phyloP scores from a whole-genome alignment of 2,329 filamentous ascomycete species.

The Pseudocercospora ulei region DNA sequence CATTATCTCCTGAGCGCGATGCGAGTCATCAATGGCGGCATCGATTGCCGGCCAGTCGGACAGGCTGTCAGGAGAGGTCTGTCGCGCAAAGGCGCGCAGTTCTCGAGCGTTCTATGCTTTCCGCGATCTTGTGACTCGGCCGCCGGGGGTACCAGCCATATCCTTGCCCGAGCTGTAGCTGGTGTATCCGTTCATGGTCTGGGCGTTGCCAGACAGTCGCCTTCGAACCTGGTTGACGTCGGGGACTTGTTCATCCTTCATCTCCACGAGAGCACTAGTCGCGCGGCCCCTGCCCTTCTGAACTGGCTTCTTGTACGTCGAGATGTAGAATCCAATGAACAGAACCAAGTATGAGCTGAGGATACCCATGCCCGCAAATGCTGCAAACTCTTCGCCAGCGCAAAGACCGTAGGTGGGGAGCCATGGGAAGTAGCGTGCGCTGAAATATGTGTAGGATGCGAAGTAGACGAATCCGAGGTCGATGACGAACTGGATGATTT shows the following conservation, averaged over 20 bases:
- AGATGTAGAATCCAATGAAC: constrained; percentile 98
- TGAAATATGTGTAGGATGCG: constrained; percentile 97
- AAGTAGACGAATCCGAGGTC: constrained; percentile 98
- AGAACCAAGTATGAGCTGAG: constrained; percentile 91
- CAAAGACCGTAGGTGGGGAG: constrained; percentile 77
- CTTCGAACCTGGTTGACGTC: constrained; percentile 46
- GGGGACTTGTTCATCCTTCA: constrained; percentile 61
- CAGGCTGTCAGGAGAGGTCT: constrained; percentile 13
- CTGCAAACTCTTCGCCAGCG: constrained; percentile 93
- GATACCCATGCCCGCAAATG: constrained; percentile 82
- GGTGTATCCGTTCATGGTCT: constrained; percentile 25
- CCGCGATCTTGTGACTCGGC: constrained; percentile 55
- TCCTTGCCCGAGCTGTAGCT: constrained; percentile 32
- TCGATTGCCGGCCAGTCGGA: constrained; percentile 5
- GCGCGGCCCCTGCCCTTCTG: constrained; percentile 64
- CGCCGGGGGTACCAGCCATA: constrained; percentile 45
- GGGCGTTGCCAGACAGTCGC: constrained; percentile 41
- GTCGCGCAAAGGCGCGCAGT: constrained; percentile 19
- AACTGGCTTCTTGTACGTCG: constrained; percentile 82
- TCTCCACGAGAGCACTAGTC: constrained; percentile 77
- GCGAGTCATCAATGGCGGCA: constrained; percentile 3
- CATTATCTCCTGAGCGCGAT: not conserved
- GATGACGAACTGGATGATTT: constrained; percentile 95
- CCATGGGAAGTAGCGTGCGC: constrained; percentile 75
- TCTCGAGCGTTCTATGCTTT: constrained; percentile 49